phyloP scores from a whole-genome alignment of 2,329 filamentous ascomycete species.

The Stemphylium beticola region DNA sequence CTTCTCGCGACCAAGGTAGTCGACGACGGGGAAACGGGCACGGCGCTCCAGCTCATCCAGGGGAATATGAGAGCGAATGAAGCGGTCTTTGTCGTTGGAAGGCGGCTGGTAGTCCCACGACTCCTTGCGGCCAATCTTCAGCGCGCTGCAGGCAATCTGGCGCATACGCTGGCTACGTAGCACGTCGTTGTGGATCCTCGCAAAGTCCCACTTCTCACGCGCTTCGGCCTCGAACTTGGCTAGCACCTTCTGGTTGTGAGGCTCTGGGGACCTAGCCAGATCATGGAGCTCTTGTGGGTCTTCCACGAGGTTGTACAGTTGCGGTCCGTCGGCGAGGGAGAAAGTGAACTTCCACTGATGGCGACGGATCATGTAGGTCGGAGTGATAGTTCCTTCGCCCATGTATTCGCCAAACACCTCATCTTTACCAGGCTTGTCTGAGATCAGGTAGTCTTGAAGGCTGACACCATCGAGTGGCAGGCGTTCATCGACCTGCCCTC shows the following conservation, averaged over 20 bases:
- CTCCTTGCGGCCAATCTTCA: conserved; percentile 71
- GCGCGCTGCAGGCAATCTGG: conserved; percentile 77
- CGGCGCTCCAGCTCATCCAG: conserved; percentile 80
- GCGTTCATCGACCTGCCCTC: conserved; percentile 69
- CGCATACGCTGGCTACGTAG: conserved; percentile 79
- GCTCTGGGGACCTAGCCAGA: conserved; percentile 58
- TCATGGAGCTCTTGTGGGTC: conserved; percentile 83
- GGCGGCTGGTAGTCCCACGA: conserved; percentile 86
- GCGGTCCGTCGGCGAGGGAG: conserved; percentile 81
- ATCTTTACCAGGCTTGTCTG: conserved; percentile 68
- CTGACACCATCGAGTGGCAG: conserved; percentile 88
- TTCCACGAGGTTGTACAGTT: conserved; percentile 78
- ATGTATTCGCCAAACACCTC: conserved; percentile 96
- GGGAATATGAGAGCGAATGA: conserved; percentile 80
- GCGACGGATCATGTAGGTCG: conserved; percentile 91
- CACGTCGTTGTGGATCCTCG: conserved; percentile 75
- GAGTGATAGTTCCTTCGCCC: conserved; percentile 86
- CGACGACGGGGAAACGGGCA: conserved; percentile 70
- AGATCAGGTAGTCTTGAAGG: conserved; percentile 55
- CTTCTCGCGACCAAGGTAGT: conserved; percentile 50
- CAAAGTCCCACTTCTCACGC: conserved; percentile 78
- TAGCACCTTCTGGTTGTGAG: conserved; percentile 50
- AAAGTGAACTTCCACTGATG: conserved; percentile 90
- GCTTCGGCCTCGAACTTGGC: conserved; percentile 76
- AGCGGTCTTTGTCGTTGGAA: conserved; percentile 72